Evolutionary conservation across 169 alveolate species (phyloP), one percentile per base, ranked within the genome.

Genomic region (Eimeria zaria): DNA sequence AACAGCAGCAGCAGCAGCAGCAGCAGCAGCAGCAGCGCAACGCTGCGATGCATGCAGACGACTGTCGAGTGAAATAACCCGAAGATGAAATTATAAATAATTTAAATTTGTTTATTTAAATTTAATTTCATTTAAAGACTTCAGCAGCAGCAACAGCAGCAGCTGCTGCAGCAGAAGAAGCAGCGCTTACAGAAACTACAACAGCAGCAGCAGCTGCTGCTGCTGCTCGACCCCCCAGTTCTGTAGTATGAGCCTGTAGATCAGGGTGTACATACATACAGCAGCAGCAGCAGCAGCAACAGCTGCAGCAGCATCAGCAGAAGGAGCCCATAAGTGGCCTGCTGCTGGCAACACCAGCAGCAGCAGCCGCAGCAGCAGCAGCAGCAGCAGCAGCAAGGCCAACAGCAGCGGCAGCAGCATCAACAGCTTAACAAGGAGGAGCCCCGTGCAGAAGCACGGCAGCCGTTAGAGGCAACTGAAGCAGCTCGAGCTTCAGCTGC

Each of bases 71-170:
- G n/a, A n/a, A n/a, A n/a, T n/a, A n/a, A n/a, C n/a, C n/a, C n/a
- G n/a, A n/a, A n/a, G n/a, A n/a, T n/a, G n/a, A n/a, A n/a, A n/a
- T n/a, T n/a, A n/a, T n/a, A n/a, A n/a, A n/a, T n/a, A n/a, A n/a
- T n/a, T n/a, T n/a, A n/a, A n/a, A n/a, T n/a, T n/a, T n/a, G n/a
- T n/a, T n/a, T n/a, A n/a, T n/a, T n/a, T n/a, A n/a, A n/a, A n/a
- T n/a, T n/a, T n/a, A n/a, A n/a, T n/a, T n/a, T n/a, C n/a, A n/a
- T n/a, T n/a, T n/a, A n/a, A n/a, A 30, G 41, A 69, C 58, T 20
- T 48, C 87, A 74, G 87, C 87, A 74, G 87, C 46, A 74, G 87
- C 87, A n/a, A n/a, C n/a, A n/a, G n/a, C n/a, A n/a, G n/a, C n/a
- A n/a, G n/a, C n/a, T n/a, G n/a, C n/a, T n/a, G n/a, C n/a, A n/a